Base-by-base conservation (phyloP, 1,284 basidiomycete genomes). In the Ustilago curta region DNA sequence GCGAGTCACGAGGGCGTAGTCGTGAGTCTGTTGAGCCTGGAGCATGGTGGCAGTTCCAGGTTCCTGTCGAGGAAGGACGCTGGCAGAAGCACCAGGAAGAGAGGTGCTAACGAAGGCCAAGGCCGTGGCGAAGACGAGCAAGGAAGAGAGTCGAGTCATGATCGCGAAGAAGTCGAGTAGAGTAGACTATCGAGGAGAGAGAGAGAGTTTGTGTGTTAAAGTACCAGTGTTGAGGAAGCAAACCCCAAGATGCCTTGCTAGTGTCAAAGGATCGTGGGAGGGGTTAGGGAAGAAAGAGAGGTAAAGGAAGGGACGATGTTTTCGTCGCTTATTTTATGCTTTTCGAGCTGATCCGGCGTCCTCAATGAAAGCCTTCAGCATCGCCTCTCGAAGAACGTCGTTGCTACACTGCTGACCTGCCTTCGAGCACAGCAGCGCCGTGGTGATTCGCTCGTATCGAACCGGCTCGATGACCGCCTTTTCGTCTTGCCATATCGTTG, bases 101-200 rank as follows among this genome's bases (percentile, higher is more conserved):
- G 45, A 31, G 4, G 45, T 4, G 59, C 49, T 43, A 37, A 62
- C 39, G 16, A 59, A 47, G 49, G 59, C 55, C 39, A 69, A 27
- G 40, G 48, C 35, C 25, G 52, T 29, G 18, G 59, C 56, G 14
- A 69, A 9, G 19, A 50, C 18, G 4, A 69, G 40, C 37, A 44
- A 12, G 16, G 59, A 63, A 55, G 60, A 63, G 66, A 69, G 59
- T 2, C 66, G 60, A 69, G 66, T 37, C 66, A 69, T 69, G 39
- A n/a, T 56, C 37, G 63, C 63, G 27, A 23, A 27, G n/a, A 8
- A 50, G 25, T 55, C 45, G 47, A 55, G 4, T 23, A 14, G 29
- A 25, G 37, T 18, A 19, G 19, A 54, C 4, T 23, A 16, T 23
- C 23, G 23, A 25, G 25, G 21, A 45, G 44, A 27, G 25, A 45